phyloP scores from a whole-genome alignment of 2,329 filamentous ascomycete genomes.

The Fusarium algeriense region DNA sequence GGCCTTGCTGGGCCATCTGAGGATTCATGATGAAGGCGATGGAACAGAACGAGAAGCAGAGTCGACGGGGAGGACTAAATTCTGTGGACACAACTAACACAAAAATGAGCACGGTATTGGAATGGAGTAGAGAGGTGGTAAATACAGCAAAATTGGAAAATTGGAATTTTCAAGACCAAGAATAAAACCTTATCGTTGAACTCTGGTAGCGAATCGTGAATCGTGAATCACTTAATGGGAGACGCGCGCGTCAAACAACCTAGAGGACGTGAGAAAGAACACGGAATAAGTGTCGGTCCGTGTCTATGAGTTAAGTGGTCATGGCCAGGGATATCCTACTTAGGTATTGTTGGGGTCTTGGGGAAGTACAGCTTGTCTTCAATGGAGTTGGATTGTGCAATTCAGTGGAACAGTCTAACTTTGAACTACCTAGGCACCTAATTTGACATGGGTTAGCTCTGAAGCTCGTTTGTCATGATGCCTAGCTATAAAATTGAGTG shows the following conservation, averaged over 20 bases:
- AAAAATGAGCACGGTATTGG: not conserved
- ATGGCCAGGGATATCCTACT: not conserved
- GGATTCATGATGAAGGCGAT: conserved; percentile 37
- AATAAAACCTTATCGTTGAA: conserved; percentile 12
- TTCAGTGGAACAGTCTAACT: conserved; percentile 25
- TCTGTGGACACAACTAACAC: not conserved
- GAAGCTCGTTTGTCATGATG: conserved; percentile 14
- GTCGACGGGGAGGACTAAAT: not conserved
- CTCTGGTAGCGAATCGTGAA: conserved; percentile 27
- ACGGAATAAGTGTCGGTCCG: conserved; percentile 30
- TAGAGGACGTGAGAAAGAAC: not conserved
- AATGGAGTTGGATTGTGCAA: conserved; percentile 29
- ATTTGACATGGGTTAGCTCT: conserved; percentile 19
- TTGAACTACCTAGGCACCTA: not conserved
- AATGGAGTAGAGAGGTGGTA: not conserved
- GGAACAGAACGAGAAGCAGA: not conserved
- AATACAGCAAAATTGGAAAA: not conserved
- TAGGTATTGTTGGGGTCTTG: conserved; percentile 8
- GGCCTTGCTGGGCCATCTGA: conserved; percentile 46
- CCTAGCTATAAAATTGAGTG: conserved; percentile 24
- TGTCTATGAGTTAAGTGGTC: not conserved
- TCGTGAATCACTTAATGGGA: conserved; percentile 23
- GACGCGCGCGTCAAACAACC: conserved; percentile 19
- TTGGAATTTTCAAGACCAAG: not conserved
- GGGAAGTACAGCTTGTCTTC: conserved; percentile 8